phyloP scores from a whole-genome alignment of 129 eudicot species.

The carrot (Daucus carota) region DH1_v3.0 NC_030387.2:31173001-31173500 shows the following conservation, averaged over 20 bases:
- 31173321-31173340: neutral
- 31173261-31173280: neutral
- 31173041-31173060: neutral
- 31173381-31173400: neutral
- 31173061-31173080: neutral
- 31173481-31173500: neutral
- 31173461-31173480: neutral
- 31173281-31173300: constrained; percentile 6
- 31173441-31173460: too few relatives aligned
- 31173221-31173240: constrained; percentile 6
- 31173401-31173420: neutral
- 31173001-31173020: neutral
- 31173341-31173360: neutral
- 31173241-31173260: neutral
- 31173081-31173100: neutral
- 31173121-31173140: constrained; percentile 15
- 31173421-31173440: neutral
- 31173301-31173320: neutral
- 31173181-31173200: neutral
- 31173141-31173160: neutral
- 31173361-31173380: neutral
- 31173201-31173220: neutral
- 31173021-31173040: neutral
- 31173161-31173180: neutral
- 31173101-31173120: neutral